Base-by-base conservation (phyloP, 2,329 filamentous ascomycete species). In the Ophiostoma angusticollis region DNA sequence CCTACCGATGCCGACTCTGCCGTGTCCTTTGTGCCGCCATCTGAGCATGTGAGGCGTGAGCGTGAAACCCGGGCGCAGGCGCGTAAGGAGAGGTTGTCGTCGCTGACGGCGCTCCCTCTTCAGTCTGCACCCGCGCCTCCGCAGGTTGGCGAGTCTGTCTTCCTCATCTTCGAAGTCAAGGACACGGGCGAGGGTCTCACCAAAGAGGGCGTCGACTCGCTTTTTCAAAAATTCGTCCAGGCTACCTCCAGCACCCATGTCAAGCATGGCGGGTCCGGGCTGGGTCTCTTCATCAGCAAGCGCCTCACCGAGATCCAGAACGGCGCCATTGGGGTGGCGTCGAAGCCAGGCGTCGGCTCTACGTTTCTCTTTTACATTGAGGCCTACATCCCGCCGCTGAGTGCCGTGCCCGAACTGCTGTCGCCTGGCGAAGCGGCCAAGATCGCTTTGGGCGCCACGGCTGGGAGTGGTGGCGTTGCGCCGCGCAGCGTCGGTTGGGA, bases 211-310 rank as follows among this genome's bases (percentile, higher is more conserved):
- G 83, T 79, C 60, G 78, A 79, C 35, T 68, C 76, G 32, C 66
- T 91, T 0, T 91, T 89, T 57, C 74, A 84, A 48, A 72, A 81
- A 17, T 91, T 91, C 54, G 78, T 79, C 6, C 84, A 89, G 57
- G 80, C 81, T 1, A 84, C 74, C 17, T 78, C 80, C 2, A 73
- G 74, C 35, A 86, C 81, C 0, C 81, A 85, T 47, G 75, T 84
- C 13, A 75, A 84, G 48, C 86, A 89, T 47, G 84, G 83, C 17
- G 84, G 84, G 0, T 83, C 78, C 0, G 84, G 84, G 0, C 66
- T 91, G 1, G 84, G 84, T 0, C 63, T 89, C 0, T 89, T 86
- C 55, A 87, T 89, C 47, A 83, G 78, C 27, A 70, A 81, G 18
- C 74, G 83, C 39, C 65, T 91, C n/a, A 84, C 81, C 0, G 83